Percentiles rank a stretch among this genome's conserved stretches.
Conservation (phyloP, 179 eudicot species). For the Amaranthus tricolor region DNA sequence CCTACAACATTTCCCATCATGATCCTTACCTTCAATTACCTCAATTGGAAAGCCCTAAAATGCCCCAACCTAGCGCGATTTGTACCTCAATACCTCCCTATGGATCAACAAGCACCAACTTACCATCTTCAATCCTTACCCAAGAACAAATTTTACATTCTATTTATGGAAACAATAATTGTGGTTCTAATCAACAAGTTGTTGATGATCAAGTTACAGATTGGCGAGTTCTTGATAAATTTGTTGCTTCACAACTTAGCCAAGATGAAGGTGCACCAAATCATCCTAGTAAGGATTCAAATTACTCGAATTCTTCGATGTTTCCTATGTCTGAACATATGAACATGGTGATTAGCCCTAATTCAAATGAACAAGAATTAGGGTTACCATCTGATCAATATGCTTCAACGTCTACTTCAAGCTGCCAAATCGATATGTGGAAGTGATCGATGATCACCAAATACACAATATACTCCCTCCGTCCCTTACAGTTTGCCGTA, state of each 20-base stretch:
- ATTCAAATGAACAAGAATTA: conserved; percentile 28
- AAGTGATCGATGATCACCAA: conserved; percentile 29
- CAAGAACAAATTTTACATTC: conserved; percentile 28
- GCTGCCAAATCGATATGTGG: conserved; percentile 64
- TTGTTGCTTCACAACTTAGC: conserved; percentile 80
- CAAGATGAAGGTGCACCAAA: conserved; percentile 41
- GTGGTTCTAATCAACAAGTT: conserved; percentile 23
- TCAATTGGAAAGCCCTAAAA: conserved; percentile 59
- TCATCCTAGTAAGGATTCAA: conserved; percentile 30
- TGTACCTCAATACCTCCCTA: conserved; percentile 25
- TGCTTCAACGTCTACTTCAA: conserved; percentile 43
- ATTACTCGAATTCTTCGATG: conserved; percentile 31
- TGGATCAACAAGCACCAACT: conserved; percentile 18
- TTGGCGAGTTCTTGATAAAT: conserved; percentile 75
- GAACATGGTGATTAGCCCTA: conserved; percentile 33
- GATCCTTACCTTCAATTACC: conserved; percentile 67
- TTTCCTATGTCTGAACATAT: conserved; percentile 40
- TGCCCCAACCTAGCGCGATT: conserved; percentile 30
- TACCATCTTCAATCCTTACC: conserved; percentile 6
- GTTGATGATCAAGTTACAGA: conserved; percentile 57
- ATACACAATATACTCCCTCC: background rate
- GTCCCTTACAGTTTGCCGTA: too few species aligned
- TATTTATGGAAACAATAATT: conserved; percentile 18
- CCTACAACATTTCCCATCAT: conserved; percentile 45
- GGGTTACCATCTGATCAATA: conserved; percentile 37